Evolutionary conservation across 2,329 filamentous ascomycete genomes (phyloP).

Genomic region (Hypoxylon sp.): DNA sequence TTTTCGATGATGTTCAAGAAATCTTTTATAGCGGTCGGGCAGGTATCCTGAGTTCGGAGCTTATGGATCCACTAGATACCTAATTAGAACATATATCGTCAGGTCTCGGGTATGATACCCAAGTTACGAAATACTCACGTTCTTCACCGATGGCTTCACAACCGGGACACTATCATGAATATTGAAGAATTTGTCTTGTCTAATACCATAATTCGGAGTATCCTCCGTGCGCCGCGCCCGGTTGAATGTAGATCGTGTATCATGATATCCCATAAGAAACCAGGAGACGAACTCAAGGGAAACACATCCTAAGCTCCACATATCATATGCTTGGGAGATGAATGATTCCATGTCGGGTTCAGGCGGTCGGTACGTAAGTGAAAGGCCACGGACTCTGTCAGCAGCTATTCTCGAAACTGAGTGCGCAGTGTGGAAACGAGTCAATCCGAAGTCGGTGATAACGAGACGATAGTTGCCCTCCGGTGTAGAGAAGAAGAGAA

Average conservation of each 20-base stretch:
- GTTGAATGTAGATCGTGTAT: conserved; percentile 10
- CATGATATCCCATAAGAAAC: conserved; percentile 23
- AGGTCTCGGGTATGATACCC: no score
- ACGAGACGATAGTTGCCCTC: conserved; percentile 20
- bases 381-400: conserved; percentile 12
- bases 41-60: no score
- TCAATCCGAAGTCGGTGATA: conserved; percentile 37
- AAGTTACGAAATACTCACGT: conserved; percentile 15
- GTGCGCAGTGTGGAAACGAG: conserved; percentile 27
- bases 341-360: conserved; percentile 21
- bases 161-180: conserved; percentile 4
- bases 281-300: conserved; percentile 39
- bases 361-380: conserved; percentile 31
- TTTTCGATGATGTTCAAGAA: no score
- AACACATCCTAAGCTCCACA: conserved; percentile 40
- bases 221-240: conserved; percentile 4
- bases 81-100: no score
- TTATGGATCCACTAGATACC: no score
- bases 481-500: conserved; percentile 24
- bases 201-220: background rate
- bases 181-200: conserved; percentile 42
- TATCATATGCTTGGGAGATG: conserved; percentile 33
- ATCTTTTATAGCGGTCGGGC: no score
- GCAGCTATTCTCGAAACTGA: conserved; percentile 25
- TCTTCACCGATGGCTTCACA: conserved; percentile 18